Percentiles rank a stretch among this genome's conserved stretches.
phyloP scores from a whole-genome alignment of 257 asterid species.

The Penstemon davidsonii region DNA sequence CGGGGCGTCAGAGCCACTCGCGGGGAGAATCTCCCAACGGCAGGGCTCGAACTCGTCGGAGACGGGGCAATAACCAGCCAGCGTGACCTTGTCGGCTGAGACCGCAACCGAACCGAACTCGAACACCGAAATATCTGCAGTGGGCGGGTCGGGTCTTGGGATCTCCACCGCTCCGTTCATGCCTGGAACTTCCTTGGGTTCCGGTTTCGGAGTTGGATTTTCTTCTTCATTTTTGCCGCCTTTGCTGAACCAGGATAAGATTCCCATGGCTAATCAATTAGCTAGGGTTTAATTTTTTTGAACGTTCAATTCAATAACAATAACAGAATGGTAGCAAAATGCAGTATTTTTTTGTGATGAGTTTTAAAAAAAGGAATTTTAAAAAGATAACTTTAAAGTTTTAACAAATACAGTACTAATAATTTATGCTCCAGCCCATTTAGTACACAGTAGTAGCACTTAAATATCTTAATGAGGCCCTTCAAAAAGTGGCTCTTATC shows the following conservation, averaged over 20 bases:
- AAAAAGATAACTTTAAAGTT: too few species aligned
- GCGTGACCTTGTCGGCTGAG: conserved; percentile 73
- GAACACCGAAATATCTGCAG: conserved; percentile 56
- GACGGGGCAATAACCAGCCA: conserved; percentile 81
- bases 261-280: conserved; percentile 42
- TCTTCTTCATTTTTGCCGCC: conserved; percentile 26
- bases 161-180: conserved; percentile 89
- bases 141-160: conserved; percentile 39
- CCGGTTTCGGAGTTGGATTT: conserved; percentile 22
- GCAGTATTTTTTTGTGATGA: too few species aligned
- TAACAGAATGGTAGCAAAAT: too few species aligned
- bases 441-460: too few species aligned
- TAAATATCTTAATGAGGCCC: too few species aligned
- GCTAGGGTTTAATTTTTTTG: too few species aligned
- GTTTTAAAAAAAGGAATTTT: too few species aligned
- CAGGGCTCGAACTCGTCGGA: conserved; percentile 89
- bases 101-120: conserved; percentile 84
- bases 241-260: conserved; percentile 55
- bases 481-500: too few species aligned
- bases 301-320: too few species aligned
- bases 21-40: conserved; percentile 88
- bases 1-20: conserved; percentile 72
- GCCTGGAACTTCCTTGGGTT: conserved; percentile 53
- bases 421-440: too few species aligned
- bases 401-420: too few species aligned